A percentile compares a stretch with the other conserved stretches of the same genome.
phyloP scores from a whole-genome alignment of 2,329 filamentous ascomycete genomes.

The Cladophialophora immunda region DNA sequence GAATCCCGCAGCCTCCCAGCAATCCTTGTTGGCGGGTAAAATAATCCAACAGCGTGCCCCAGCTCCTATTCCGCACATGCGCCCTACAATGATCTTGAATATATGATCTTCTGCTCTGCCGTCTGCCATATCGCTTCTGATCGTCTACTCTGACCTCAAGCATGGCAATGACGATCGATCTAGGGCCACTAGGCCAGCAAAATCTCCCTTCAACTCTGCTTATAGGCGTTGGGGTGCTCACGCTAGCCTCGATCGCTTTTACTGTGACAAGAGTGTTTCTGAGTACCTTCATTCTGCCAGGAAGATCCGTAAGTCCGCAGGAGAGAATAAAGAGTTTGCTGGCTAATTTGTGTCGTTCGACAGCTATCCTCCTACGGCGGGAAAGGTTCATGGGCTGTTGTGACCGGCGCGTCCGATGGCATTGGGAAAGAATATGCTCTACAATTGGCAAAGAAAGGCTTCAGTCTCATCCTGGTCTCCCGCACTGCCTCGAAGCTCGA shows the following conservation, averaged over 20 bases:
- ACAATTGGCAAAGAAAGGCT: constrained; percentile 88
- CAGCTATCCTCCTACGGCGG: constrained; percentile 90
- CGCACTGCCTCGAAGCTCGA: constrained; percentile 94
- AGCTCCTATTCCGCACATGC: background rate
- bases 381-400: constrained; percentile 90
- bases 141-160: background rate
- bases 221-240: constrained; percentile 64
- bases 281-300: constrained; percentile 72
- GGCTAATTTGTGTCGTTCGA: constrained; percentile 25
- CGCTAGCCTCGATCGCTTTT: constrained; percentile 64
- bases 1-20: background rate
- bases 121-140: background rate
- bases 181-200: constrained; percentile 38
- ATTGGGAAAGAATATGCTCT: constrained; percentile 95
- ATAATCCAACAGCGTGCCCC: background rate
- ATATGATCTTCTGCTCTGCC: background rate
- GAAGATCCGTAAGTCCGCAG: constrained; percentile 54
- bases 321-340: background rate
- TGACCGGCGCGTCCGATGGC: constrained; percentile 95
- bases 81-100: background rate
- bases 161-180: constrained; percentile 24
- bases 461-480: constrained; percentile 93
- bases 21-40: background rate
- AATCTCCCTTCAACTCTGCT: constrained; percentile 42
- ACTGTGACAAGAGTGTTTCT: constrained; percentile 69